These are phyloP conservation scores for Ramalina peruviana DNA, from an alignment of 495 filamentous ascomycete genomes.

Conservation along the genomic window DNA sequence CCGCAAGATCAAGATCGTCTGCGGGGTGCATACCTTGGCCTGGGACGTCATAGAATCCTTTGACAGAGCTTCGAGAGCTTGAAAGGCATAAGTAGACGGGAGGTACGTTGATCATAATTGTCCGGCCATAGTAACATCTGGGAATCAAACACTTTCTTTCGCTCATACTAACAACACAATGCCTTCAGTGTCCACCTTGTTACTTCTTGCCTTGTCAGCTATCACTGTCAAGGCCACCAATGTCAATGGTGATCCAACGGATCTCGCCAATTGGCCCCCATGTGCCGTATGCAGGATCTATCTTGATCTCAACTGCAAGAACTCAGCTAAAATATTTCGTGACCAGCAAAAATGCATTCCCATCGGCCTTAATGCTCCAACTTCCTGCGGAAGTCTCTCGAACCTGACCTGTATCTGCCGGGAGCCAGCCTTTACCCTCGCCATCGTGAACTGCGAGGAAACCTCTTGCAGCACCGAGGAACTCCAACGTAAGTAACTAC, in stretches of 20 bases:
- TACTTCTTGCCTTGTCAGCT: background rate
- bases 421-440: background rate
- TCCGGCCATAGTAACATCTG: too few relatives aligned
- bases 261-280: conserved; percentile 5
- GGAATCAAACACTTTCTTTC: too few relatives aligned
- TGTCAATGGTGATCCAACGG: conserved; percentile 1
- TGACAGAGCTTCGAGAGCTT: too few relatives aligned
- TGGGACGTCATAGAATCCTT: too few relatives aligned
- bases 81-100: too few relatives aligned
- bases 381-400: conserved; percentile 1
- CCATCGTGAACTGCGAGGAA: background rate
- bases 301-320: background rate
- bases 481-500: background rate
- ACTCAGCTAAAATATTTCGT: too few relatives aligned
- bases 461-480: conserved; percentile 1
- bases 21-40: too few relatives aligned
- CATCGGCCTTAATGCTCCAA: background rate
- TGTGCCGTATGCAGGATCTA: background rate
- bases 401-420: conserved; percentile 5
- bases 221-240: background rate
- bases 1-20: too few relatives aligned
- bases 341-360: conserved; percentile 2
- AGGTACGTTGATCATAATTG: too few relatives aligned
- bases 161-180: background rate
- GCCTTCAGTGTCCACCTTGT: background rate